Base-by-base conservation (phyloP, 345 rosid species). In the Rhodomyrtus tomentosa region DNA sequence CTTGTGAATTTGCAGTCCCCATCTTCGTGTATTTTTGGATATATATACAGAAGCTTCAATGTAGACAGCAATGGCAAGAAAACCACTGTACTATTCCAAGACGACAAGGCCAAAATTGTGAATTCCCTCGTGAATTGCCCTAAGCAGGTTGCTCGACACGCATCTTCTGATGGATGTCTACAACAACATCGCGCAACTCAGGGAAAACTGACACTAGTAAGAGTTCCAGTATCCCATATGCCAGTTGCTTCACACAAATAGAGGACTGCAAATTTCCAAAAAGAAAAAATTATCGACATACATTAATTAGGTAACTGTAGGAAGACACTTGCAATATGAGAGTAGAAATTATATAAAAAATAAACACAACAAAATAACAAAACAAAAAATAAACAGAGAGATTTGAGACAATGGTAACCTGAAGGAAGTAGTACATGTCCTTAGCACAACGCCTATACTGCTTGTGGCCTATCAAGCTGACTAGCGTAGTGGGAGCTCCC, bases 361-460 rank as follows among this genome's bases (percentile, higher is more conserved):
- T 49, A 10, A 10, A 49, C 10, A 49, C 11, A 49, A 49, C 50
- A 49, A 49, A 49, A 49, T 49, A 49, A 49, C 11, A 49, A 10
- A 49, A 49, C 50, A 11, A 49, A 49, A 49, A 11, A 49, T 49
- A 51, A 56, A 25, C 29, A 29, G 20, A 74, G 2, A 9, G 51
- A 68, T 1, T 73, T 51, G 49, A 38, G 29, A 55, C 50, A 36
- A 32, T 82, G 36, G 72, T 12, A 68, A 98, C 99, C 99, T 98
- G 99, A 83, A 98, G 95, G 91, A 98, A 98, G 87, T 92, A 93
- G 88, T 91, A 98, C 82, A 98, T 96, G 88, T 96, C 99, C 90
- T 93, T 91, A 8, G 99, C 98, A 85, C 99, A 94, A 21, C 98
- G 94, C 86, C 91, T 94, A 92, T 98, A 98, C 84, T 98, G 99